Evolutionary conservation across 164 flowering plant genomes (phyloP).

Genomic region (Sedum album): DNA sequence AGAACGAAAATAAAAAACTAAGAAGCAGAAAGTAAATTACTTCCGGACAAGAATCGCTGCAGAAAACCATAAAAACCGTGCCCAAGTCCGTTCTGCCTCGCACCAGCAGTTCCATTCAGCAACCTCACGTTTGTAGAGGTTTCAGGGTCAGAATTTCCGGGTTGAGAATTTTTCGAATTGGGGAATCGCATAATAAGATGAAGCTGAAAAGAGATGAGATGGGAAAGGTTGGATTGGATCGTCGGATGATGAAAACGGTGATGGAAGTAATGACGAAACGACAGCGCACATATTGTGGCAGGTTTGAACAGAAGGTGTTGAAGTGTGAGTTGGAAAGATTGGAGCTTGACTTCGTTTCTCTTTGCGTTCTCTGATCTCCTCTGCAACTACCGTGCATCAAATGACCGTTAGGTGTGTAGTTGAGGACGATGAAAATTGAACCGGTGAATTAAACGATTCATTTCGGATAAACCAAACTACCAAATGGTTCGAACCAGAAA

Average conservation of each 20-base stretch:
- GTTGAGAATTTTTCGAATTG: conserved; percentile 5
- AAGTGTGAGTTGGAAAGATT: neutral
- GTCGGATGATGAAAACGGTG: neutral
- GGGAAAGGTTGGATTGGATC: neutral
- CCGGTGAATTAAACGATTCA: neutral
- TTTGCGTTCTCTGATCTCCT: neutral
- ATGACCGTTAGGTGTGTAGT: conserved; percentile 28
- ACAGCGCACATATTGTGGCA: neutral
- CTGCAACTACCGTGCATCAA: conserved; percentile 21
- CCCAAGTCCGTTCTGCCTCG: conserved; percentile 11
- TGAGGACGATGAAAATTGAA: neutral
- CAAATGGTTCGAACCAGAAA: neutral
- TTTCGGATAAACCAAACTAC: neutral
- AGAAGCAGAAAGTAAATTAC: conserved; percentile 15
- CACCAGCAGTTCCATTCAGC: conserved; percentile 12
- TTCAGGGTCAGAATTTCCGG: conserved; percentile 10
- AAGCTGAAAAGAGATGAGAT: neutral
- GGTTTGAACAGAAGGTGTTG: conserved; percentile 23
- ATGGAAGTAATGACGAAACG: no score
- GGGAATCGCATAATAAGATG: conserved; percentile 18
- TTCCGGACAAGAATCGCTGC: conserved; percentile 25
- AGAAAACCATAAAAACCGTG: conserved; percentile 14
- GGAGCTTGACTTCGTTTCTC: neutral
- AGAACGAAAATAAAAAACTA: neutral
- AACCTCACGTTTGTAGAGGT: conserved; percentile 17